These are phyloP conservation scores for Rhodotorula sp. DNA, from an alignment of 1,284 basidiomycete genomes.

Conservation along the genomic window DNA sequence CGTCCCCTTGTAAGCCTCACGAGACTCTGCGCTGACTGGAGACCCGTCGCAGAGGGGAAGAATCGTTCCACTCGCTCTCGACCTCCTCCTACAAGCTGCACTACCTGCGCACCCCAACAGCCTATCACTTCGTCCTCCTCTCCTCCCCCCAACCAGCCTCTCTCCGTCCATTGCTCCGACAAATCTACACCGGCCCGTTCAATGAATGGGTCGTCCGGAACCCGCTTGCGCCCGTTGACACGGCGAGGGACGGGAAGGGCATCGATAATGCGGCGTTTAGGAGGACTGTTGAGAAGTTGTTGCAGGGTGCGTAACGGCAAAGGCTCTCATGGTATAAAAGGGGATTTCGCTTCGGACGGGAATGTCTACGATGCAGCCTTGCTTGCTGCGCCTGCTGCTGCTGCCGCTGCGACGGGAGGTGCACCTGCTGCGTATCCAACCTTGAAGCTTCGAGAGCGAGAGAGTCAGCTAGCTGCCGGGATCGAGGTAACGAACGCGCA, in stretches of 20 bases:
- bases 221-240: slow-evolving; percentile 63
- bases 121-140: slow-evolving; percentile 93
- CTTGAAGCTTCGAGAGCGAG: background rate
- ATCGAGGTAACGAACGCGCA: background rate
- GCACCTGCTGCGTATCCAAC: too few relatives aligned
- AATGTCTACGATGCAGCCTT: too few relatives aligned
- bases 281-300: slow-evolving; percentile 39
- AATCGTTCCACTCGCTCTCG: slow-evolving; percentile 79
- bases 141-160: slow-evolving; percentile 52
- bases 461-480: background rate
- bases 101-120: slow-evolving; percentile 84
- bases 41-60: slow-evolving; percentile 64
- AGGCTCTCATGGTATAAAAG: too few relatives aligned
- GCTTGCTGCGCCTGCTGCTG: too few relatives aligned
- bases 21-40: background rate
- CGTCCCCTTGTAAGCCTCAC: background rate
- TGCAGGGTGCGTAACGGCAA: background rate
- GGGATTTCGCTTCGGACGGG: too few relatives aligned
- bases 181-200: slow-evolving; percentile 89
- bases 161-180: slow-evolving; percentile 75
- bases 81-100: slow-evolving; percentile 93
- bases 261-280: slow-evolving; percentile 72
- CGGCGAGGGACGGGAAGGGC: slow-evolving; percentile 55
- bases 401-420: too few relatives aligned
- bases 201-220: slow-evolving; percentile 90